Evolutionary conservation across 192 early-diverging fungal species (phyloP), one percentile per base, ranked within the genome.

Genomic region (Entomortierella parvispora): DNA sequence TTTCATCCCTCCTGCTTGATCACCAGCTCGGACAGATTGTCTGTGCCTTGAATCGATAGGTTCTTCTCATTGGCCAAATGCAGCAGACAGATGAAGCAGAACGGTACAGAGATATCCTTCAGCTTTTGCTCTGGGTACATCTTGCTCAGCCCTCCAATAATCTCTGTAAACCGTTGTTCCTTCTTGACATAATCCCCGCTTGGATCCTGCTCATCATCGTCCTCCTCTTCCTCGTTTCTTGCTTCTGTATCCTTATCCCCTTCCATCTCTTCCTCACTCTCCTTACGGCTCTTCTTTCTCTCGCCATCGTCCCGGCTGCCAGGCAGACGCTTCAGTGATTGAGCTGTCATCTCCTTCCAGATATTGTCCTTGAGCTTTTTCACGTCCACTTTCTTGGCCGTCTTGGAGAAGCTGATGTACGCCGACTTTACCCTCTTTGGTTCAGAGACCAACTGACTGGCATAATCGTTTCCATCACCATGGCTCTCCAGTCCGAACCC

Each of bases 1-100:
- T 9, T 40, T 40, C 12, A 9, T 56, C n/a, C 65, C 25, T 50
- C 28, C 18, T 62, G 71, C 26, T 31, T 53, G 26, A 82, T 69
- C 44, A 53, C 25, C 29, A 82, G 57, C 29, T 82, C 81, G 1
- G 62, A 15, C 15, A 79, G 34, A 29, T 46, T 44, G 18, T 79
- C 81, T 17, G 62, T 65, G 2, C 56, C 71, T 44, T 66, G 81
- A 49, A 96, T 90, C 26, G 68, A 62, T 67, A 98, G 80, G 57
- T 91, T 89, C 70, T 94, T 90, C 78, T 98, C 97, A 72, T 99
- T 97, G 33, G 96, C 96, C 68, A 99, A 75, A 87, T 99, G 97
- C 65, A 99, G 80, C 53, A 99, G 77, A 65, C 96, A 97, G 62
- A 99, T 98, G 78, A 99, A 99, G 81, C 96, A 97, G 70, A 94